Evolutionary conservation across 1,284 basidiomycete genomes (phyloP), one percentile per base, ranked within the genome.

Genomic region (Caloboletus inedulis): DNA sequence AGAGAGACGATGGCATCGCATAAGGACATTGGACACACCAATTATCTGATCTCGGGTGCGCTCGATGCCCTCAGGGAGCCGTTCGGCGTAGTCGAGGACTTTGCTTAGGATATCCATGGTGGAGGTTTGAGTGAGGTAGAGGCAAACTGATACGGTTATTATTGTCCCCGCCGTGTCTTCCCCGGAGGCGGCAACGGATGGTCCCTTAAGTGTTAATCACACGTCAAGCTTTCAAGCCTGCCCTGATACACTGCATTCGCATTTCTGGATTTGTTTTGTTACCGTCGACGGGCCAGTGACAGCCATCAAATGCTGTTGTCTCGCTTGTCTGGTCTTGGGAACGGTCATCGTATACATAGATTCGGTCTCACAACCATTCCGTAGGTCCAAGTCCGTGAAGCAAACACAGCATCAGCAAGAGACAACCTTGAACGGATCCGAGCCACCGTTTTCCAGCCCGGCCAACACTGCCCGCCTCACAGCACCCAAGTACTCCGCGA

Each of bases 401-500:
- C 23, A 35, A 49, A 29, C 23, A 46, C 35, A 39, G 5, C 0
- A 39, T 66, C 55, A 72, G 19, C 56, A 62, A 39, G 60, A 59
- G 18, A 84, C 55, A 44, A 80, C 72, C 59, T 78, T 74, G 65
- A 89, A 88, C 7, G 85, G 82, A 74, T 89, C 85, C 6, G 84
- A 83, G 7, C 87, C 86, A 13, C 89, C 89, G 16, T 73, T 71
- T 59, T 90, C 86, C 56, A 95, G 59, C 1, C 84, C 84, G 8
- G 77, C 80, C 58, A 95, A 64, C 13, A 88, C 75, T 3, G 89
- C 88, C 57, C 80, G 78, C 43, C 87, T 74, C 16, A 96, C 82
- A 7, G 80, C 80, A 2, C 77, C 77, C 30, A 97, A 71, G 64
- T 94, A 95, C 56, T 86, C 84, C 7, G 77, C 77, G 44, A 95